phyloP scores from a whole-genome alignment of 169 alveolate genomes.

The Toxoplasma gondii region DNA sequence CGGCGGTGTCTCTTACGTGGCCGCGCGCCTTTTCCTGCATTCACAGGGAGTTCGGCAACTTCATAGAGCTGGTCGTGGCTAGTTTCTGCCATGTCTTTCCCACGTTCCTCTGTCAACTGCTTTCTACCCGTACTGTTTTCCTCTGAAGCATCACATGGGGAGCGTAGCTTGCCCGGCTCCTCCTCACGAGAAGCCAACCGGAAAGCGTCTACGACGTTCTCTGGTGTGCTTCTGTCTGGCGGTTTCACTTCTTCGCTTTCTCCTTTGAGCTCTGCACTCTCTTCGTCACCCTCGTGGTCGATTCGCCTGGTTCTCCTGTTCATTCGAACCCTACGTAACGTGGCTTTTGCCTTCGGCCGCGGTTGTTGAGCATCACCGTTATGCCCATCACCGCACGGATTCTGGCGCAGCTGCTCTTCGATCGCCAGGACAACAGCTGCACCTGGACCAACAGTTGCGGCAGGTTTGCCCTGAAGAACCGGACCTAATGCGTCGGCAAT shows the following conservation, averaged over 20 bases:
- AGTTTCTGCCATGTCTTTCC: too few species aligned
- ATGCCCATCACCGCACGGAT: not conserved
- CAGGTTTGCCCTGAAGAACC: constrained; percentile 16
- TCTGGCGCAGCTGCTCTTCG: constrained; percentile 24
- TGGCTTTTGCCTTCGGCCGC: not conserved
- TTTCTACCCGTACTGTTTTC: not conserved
- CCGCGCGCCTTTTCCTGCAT: not conserved
- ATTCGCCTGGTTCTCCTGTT: not conserved
- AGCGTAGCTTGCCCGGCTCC: not conserved
- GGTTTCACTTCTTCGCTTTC: not conserved
- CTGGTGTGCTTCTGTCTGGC: not conserved
- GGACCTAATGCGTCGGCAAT: not conserved
- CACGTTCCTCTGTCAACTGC: too few species aligned
- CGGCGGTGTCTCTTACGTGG: constrained; percentile 33
- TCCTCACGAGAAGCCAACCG: not conserved
- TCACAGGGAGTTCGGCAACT: too few species aligned
- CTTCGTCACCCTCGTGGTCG: constrained; percentile 17
- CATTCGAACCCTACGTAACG: not conserved
- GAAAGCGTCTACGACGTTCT: not conserved
- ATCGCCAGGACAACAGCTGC: constrained; percentile 10
- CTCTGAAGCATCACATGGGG: not conserved
- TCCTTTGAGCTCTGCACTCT: constrained; percentile 17
- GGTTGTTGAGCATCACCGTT: not conserved
- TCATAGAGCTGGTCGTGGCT: too few species aligned
- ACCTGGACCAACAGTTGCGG: constrained; percentile 14